Evolutionary conservation across 2,329 filamentous ascomycete species (phyloP), one percentile per base, ranked within the genome.

Genomic region (Sporothrix variecibatus): DNA sequence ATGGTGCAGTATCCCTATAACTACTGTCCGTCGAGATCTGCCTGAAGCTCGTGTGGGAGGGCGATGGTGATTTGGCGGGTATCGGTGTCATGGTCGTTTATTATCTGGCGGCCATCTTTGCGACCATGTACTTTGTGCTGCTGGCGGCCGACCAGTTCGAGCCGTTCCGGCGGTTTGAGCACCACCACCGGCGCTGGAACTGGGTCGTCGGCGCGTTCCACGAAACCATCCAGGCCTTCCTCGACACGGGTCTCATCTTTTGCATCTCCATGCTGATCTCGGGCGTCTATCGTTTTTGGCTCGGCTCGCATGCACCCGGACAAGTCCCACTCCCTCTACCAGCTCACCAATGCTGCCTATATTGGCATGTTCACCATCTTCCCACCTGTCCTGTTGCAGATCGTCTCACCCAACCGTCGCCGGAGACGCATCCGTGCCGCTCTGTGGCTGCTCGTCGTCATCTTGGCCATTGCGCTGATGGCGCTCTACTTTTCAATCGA

Each of bases 311-410:
- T 74, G 23, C 68, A 70, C 26, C 74, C 67, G 1, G 75, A 77
- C 23, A 75, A 77, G 64, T 76, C 74, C 40, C 73, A 76, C 49
- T 77, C 78, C 23, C 9, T 75, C 12, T 78, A 78, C 68, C 65
- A 72, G n/a, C 73, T 76, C 58, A 76, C 77, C 43, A 77, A 76
- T 9, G 76, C 77, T 11, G 73, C 77, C 0, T 77, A 75, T 68
- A 77, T 78, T 69, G 75, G 76, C 7, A 73, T 75, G 15, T 79
- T 78, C 38, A 76, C 76, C 6, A 60, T 78, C 23, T 76, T 78
- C 26, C 75, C 77, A 8, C 73, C 76, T 1, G 23, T 78, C 23
- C 28, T 78, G 20, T 71, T 79, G 26, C 76, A 79, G 62, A 38
- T 76, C 12, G 43, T 73, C 34, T 38, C 49, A 12, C 72, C 75